These are phyloP conservation scores for Kodamaea sp. DNA, from an alignment of 1,139 yeast species.

Conservation along the genomic window DNA sequence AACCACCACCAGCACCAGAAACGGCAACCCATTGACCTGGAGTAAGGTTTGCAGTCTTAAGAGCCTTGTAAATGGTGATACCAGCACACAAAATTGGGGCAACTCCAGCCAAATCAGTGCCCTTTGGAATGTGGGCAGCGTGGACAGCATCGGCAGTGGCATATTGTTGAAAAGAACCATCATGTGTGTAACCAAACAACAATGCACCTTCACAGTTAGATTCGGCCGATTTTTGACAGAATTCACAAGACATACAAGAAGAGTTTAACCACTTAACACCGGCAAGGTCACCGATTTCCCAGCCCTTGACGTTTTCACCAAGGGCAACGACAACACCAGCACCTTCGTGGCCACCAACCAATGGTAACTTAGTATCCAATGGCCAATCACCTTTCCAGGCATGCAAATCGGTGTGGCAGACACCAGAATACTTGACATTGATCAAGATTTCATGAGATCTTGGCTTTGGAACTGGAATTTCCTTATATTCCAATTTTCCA, in stretches of 20 bases:
- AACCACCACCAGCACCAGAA: conserved; percentile 85
- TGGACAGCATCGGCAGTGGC: conserved; percentile 58
- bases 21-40: conserved; percentile 81
- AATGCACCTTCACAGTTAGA: conserved; percentile 67
- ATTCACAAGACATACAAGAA: conserved; percentile 71
- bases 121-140: conserved; percentile 34
- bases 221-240: conserved; percentile 64
- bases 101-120: conserved; percentile 32
- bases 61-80: conserved; percentile 79
- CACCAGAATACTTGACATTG: conserved; percentile 64
- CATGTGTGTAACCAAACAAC: conserved; percentile 75
- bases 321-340: conserved; percentile 76
- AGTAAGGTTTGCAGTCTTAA: conserved; percentile 60
- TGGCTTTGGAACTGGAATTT: conserved; percentile 62
- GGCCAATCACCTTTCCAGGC: conserved; percentile 79
- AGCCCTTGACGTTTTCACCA: conserved; percentile 65
- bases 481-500: conserved; percentile 60
- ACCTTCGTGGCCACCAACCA: conserved; percentile 86
- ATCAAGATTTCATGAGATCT: conserved; percentile 56
- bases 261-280: conserved; percentile 75
- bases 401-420: conserved; percentile 67
- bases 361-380: conserved; percentile 57
- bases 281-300: conserved; percentile 73
- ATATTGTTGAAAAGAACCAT: conserved; percentile 82
- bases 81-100: conserved; percentile 66